Evolutionary conservation across 805 yeast species (phyloP).

Genomic region (Starmerella riodocensis): DNA sequence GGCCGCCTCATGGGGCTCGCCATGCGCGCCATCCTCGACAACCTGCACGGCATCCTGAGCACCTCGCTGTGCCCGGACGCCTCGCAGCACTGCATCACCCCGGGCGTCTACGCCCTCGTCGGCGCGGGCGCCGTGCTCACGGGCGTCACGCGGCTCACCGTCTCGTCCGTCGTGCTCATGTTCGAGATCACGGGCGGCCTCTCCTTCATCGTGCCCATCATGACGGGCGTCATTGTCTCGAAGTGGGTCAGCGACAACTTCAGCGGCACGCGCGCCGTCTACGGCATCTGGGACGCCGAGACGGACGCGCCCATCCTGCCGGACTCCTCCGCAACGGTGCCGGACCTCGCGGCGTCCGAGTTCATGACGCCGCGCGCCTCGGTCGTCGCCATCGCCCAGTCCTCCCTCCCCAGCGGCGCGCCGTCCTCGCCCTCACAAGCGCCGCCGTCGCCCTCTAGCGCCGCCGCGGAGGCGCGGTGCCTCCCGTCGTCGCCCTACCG

Average conservation of each 20-base stretch:
- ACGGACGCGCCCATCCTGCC: constrained; percentile 11
- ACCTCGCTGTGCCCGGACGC: constrained; percentile 31
- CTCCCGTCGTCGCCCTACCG: not conserved
- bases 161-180: constrained; percentile 64
- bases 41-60: constrained; percentile 17
- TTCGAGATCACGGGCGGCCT: constrained; percentile 81
- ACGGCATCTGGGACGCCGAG: constrained; percentile 5
- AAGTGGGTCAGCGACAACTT: constrained; percentile 58
- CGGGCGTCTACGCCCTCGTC: constrained; percentile 77
- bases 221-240: constrained; percentile 68
- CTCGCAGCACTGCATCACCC: constrained; percentile 46
- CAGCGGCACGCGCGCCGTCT: constrained; percentile 36
- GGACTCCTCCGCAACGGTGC: constrained; percentile 6
- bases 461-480: not conserved
- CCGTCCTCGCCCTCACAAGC: too few relatives aligned
- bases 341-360: constrained; percentile 11
- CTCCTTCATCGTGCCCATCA: constrained; percentile 69
- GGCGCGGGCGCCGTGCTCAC: constrained; percentile 77
- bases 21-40: constrained; percentile 55
- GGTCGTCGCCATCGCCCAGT: not conserved
- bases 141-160: constrained; percentile 68
- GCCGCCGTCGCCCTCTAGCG: too few relatives aligned
- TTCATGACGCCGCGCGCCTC: constrained; percentile 10
- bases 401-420: too few relatives aligned
- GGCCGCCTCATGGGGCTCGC: constrained; percentile 77